Percentiles rank a stretch among this genome's conserved stretches.
Conservation (phyloP, 1,139 yeast genomes). For the Geotrichum fermentans region DNA sequence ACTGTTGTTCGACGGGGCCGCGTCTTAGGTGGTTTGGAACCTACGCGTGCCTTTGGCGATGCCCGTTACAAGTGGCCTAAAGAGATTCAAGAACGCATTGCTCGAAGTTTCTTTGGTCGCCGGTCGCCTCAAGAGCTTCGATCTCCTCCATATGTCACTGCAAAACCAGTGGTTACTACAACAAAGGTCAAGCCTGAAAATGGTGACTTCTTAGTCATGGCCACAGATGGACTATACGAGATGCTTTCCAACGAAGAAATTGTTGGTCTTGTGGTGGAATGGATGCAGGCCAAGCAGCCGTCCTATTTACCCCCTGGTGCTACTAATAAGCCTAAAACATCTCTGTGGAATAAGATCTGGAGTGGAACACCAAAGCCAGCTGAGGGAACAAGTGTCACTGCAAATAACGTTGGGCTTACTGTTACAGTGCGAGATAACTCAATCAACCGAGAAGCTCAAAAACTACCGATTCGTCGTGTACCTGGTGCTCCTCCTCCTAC, state of each 20-base stretch:
- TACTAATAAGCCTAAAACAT: background rate
- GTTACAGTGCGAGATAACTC: conserved; percentile 34
- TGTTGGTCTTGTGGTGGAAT: conserved; percentile 86
- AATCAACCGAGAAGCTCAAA: conserved; percentile 46
- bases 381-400: conserved; percentile 8
- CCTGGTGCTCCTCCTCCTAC: conserved; percentile 36
- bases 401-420: conserved; percentile 20
- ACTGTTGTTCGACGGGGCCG: conserved; percentile 78
- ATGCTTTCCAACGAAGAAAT: conserved; percentile 89
- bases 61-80: conserved; percentile 84
- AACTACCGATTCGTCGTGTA: conserved; percentile 51
- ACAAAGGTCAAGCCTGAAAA: conserved; percentile 66
- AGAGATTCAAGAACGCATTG: conserved; percentile 67
- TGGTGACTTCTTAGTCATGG: conserved; percentile 86
- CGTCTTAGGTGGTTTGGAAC: conserved; percentile 87
- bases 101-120: conserved; percentile 78
- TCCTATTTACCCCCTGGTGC: conserved; percentile 38
- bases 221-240: conserved; percentile 91
- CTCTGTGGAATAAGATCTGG: conserved; percentile 18
- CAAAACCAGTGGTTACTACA: conserved; percentile 88
- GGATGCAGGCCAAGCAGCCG: conserved; percentile 79
- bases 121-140: conserved; percentile 65
- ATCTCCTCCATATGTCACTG: conserved; percentile 96
- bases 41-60: conserved; percentile 96
- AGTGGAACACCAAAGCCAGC: background rate